phyloP scores from a whole-genome alignment of 805 yeast genomes.

The Candida ficus region DNA sequence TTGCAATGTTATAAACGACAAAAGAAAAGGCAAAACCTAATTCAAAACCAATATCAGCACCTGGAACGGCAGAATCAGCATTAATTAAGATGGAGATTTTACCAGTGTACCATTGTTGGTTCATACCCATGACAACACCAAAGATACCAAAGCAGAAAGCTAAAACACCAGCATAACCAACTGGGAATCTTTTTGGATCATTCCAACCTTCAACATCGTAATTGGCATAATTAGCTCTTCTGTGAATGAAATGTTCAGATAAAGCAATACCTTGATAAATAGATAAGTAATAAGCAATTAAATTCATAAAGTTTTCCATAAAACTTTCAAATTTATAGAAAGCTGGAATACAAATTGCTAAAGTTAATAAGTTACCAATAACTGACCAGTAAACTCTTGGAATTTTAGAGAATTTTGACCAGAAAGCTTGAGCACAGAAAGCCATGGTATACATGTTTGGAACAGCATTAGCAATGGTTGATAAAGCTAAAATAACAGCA shows the following conservation, averaged over 20 bases:
- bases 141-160: slow-evolving; percentile 82
- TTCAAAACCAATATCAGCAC: slow-evolving; percentile 89
- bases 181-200: slow-evolving; percentile 54
- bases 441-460: slow-evolving; percentile 94
- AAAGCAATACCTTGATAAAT: slow-evolving; percentile 71
- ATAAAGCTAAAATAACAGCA: slow-evolving; percentile 76
- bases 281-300: slow-evolving; percentile 88
- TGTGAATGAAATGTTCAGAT: slow-evolving; percentile 82
- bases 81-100: slow-evolving; percentile 60
- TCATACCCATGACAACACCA: slow-evolving; percentile 86
- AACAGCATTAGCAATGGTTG: slow-evolving; percentile 86
- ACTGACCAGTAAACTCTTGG: slow-evolving; percentile 86
- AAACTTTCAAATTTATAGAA: slow-evolving; percentile 67
- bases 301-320: slow-evolving; percentile 84
- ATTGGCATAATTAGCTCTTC: slow-evolving; percentile 53
- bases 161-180: slow-evolving; percentile 71
- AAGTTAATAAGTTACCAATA: slow-evolving; percentile 64
- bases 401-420: slow-evolving; percentile 65
- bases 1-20: slow-evolving; percentile 49
- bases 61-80: too few relatives aligned
- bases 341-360: slow-evolving; percentile 88
- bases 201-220: slow-evolving; percentile 63
- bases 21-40: slow-evolving; percentile 66
- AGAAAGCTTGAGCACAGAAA: slow-evolving; percentile 78
- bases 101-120: slow-evolving; percentile 80